Percentiles rank a stretch among this genome's conserved stretches.
Evolutionary conservation across 2,329 filamentous ascomycete genomes (phyloP).

Genomic region (Sclerotinia borealis): DNA sequence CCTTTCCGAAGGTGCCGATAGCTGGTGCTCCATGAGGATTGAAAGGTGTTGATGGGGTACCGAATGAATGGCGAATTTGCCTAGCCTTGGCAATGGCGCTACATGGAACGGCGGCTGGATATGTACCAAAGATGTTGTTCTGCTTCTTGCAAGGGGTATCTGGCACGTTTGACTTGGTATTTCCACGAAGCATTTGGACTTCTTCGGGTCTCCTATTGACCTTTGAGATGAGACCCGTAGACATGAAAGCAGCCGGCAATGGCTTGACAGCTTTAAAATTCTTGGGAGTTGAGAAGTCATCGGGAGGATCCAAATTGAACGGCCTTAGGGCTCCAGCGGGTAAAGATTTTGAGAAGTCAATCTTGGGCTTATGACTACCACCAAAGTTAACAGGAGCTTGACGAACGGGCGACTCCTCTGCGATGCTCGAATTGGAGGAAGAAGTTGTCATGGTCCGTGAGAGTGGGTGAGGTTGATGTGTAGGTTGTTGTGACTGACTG

Average conservation of each 20-base stretch:
- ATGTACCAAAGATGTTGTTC: slow-evolving; percentile 62
- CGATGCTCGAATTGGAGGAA: slow-evolving; percentile 72
- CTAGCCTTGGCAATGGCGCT: slow-evolving; percentile 56
- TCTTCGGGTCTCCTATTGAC: slow-evolving; percentile 80
- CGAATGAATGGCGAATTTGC: slow-evolving; percentile 66
- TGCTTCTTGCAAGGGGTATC: slow-evolving; percentile 96
- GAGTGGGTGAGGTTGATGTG: slow-evolving; percentile 68
- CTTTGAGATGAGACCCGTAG: slow-evolving; percentile 91
- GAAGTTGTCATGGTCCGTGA: slow-evolving; percentile 84
- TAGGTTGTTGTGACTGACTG: slow-evolving; percentile 30
- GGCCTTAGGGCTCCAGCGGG: slow-evolving; percentile 58
- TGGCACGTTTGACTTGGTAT: slow-evolving; percentile 66
- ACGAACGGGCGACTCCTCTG: slow-evolving; percentile 61
- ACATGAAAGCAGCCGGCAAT: slow-evolving; percentile 80
- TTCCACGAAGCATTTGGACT: slow-evolving; percentile 42
- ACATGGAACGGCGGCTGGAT: slow-evolving; percentile 50
- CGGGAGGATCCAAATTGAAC: slow-evolving; percentile 35
- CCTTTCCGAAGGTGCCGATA: slow-evolving; percentile 44
- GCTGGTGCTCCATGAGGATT: slow-evolving; percentile 48
- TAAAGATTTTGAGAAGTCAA: slow-evolving; percentile 68
- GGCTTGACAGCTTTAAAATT: slow-evolving; percentile 73
- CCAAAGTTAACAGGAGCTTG: slow-evolving; percentile 51
- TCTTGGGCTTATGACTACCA: slow-evolving; percentile 46
- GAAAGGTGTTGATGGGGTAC: slow-evolving; percentile 76
- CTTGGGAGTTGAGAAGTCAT: slow-evolving; percentile 65